Conservation (phyloP, 2,329 filamentous ascomycete species). For the Fonsecaea monophora region DNA sequence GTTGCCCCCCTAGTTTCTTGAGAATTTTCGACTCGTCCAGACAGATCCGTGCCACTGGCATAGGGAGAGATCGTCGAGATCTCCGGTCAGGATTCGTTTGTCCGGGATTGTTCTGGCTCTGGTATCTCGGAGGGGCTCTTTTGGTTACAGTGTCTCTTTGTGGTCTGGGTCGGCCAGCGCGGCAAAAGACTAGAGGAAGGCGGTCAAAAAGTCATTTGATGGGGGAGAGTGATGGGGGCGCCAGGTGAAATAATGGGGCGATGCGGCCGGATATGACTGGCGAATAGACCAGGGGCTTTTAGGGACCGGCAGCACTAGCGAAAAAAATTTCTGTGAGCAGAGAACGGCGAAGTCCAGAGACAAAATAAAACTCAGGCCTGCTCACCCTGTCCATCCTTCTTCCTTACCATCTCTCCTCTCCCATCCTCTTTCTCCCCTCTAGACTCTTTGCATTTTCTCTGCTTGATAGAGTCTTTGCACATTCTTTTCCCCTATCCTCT, state of each 20-base stretch:
- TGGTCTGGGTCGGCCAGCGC: constrained; percentile 16
- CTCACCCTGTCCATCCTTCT: constrained; percentile 18
- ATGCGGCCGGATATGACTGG: constrained; percentile 16
- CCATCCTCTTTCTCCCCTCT: constrained; percentile 23
- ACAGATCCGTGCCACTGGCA: constrained; percentile 9
- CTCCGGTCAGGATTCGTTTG: not conserved
- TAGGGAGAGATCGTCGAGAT: constrained; percentile 12
- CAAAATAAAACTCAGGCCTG: constrained; percentile 14
- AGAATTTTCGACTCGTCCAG: constrained; percentile 13
- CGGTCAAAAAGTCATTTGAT: constrained; percentile 20
- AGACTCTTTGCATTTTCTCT: constrained; percentile 31
- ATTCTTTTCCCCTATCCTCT: constrained; percentile 20
- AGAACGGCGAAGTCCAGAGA: constrained; percentile 5
- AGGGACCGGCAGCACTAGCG: constrained; percentile 13
- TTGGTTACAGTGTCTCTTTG: constrained; percentile 10
- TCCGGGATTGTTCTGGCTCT: constrained; percentile 11
- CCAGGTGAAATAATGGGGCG: constrained; percentile 18
- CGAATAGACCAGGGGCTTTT: constrained; percentile 6
- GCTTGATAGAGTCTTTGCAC: constrained; percentile 34
- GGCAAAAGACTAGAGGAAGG: constrained; percentile 10
- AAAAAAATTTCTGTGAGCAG: constrained; percentile 22
- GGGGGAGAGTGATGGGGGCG: constrained; percentile 14
- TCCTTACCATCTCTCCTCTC: constrained; percentile 28
- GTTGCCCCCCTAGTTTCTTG: not conserved
- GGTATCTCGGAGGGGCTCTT: not conserved